phyloP scores from a whole-genome alignment of 768 basidiomycete species.

The Tylopilus cervinicoccineus region DNA sequence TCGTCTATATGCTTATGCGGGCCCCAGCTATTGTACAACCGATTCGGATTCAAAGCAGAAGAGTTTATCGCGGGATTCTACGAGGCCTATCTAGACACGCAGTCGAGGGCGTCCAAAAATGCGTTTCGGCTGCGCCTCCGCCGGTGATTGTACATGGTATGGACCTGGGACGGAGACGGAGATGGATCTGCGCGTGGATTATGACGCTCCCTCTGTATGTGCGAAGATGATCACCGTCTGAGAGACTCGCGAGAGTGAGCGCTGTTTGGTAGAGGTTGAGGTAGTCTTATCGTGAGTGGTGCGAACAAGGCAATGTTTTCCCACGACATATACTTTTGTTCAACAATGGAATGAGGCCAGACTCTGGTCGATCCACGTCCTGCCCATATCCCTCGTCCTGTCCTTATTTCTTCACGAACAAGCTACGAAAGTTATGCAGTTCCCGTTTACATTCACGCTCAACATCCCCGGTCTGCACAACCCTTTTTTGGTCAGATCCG shows the following conservation, averaged over 20 bases:
- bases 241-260: too few species aligned
- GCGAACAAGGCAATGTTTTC: constrained; percentile 7
- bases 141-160: constrained; percentile 31
- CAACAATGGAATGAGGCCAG: background rate
- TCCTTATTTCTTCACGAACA: constrained; percentile 18
- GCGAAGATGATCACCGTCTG: too few species aligned
- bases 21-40: constrained; percentile 69
- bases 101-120: constrained; percentile 73
- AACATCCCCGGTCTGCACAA: constrained; percentile 62
- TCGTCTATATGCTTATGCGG: too few species aligned
- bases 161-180: too few species aligned
- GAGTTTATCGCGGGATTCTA: constrained; percentile 82
- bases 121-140: constrained; percentile 75
- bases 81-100: constrained; percentile 67
- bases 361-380: background rate
- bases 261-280: too few species aligned
- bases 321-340: background rate
- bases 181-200: background rate
- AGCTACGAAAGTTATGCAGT: constrained; percentile 40
- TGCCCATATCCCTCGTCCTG: background rate
- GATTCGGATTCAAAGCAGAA: constrained; percentile 85
- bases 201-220: too few species aligned
- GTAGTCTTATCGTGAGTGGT: too few species aligned
- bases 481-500: constrained; percentile 46
- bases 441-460: constrained; percentile 72